phyloP scores from a whole-genome alignment of 1,139 yeast species.

The Lodderomyces elongisporus region DNA sequence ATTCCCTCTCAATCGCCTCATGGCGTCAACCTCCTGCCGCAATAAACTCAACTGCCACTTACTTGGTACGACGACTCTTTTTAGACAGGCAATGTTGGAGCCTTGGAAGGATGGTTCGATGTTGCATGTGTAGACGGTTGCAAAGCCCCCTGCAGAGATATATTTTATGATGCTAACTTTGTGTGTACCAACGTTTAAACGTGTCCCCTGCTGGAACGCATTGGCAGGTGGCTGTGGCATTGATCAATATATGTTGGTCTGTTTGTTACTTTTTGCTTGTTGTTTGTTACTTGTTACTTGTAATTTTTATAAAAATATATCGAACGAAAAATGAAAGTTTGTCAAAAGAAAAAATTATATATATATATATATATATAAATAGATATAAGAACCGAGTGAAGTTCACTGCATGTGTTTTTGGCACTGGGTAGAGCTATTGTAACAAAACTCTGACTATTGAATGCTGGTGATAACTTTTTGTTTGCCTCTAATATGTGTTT shows the following conservation, averaged over 20 bases:
- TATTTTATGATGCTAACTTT: constrained; percentile 52
- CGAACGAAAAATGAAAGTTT: too few species aligned
- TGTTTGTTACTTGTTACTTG: too few species aligned
- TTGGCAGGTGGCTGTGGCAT: constrained; percentile 39
- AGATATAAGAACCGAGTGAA: too few species aligned
- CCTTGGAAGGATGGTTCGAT: constrained; percentile 48
- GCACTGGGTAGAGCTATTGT: too few species aligned
- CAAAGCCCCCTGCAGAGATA: constrained; percentile 73
- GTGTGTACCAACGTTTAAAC: constrained; percentile 63
- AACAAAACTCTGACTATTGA: too few species aligned
- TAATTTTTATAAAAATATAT: too few species aligned
- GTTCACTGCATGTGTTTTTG: too few species aligned
- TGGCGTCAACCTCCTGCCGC: constrained; percentile 77
- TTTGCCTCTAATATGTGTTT: too few species aligned
- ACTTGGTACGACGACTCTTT: constrained; percentile 70
- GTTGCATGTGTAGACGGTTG: constrained; percentile 66
- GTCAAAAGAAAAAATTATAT: too few species aligned
- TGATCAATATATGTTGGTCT: neutral
- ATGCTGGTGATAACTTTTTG: too few species aligned
- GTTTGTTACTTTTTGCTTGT: too few species aligned
- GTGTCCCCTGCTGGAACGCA: constrained; percentile 58
- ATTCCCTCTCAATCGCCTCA: constrained; percentile 74
- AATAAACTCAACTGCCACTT: constrained; percentile 63
- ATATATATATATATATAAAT: too few species aligned
- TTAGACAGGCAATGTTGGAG: constrained; percentile 58